phyloP scores from a whole-genome alignment of 768 basidiomycete species.

The Mycena metata region DNA sequence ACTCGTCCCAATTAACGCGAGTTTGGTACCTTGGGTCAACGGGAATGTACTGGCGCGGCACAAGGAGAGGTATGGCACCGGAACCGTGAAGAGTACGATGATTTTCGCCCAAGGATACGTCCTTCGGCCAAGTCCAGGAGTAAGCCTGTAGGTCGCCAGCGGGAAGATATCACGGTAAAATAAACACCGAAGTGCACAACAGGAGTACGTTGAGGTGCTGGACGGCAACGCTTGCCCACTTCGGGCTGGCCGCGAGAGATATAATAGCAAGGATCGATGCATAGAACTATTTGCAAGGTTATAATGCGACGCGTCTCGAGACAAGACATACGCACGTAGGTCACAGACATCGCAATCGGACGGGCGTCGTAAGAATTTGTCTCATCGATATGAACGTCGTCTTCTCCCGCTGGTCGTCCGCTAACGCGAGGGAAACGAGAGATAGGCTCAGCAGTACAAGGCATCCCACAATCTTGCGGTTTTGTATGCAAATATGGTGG shows the following conservation, averaged over 20 bases:
- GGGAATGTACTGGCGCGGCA: slow-evolving; percentile 68
- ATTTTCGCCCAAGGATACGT: slow-evolving; percentile 62
- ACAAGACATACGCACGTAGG: slow-evolving; percentile 28
- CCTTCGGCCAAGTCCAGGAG: slow-evolving; percentile 64
- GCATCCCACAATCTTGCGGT: too few relatives aligned
- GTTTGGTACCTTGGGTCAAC: slow-evolving; percentile 58
- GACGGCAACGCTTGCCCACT: slow-evolving; percentile 27
- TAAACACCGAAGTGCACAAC: slow-evolving; percentile 58
- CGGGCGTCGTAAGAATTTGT: not conserved
- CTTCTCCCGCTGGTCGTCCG: slow-evolving; percentile 4
- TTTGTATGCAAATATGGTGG: too few relatives aligned
- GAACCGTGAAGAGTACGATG: slow-evolving; percentile 57
- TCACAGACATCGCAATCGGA: slow-evolving; percentile 14
- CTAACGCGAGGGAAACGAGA: slow-evolving; percentile 18
- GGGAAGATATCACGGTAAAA: slow-evolving; percentile 72
- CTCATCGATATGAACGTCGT: not conserved
- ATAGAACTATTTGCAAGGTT: slow-evolving; percentile 28
- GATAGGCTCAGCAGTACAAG: slow-evolving; percentile 40
- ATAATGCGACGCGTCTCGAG: not conserved
- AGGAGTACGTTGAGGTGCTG: slow-evolving; percentile 48
- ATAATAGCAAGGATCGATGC: slow-evolving; percentile 28
- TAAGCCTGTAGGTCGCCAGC: slow-evolving; percentile 60
- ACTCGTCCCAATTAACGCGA: not conserved
- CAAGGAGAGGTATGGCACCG: slow-evolving; percentile 64
- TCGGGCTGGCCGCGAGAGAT: slow-evolving; percentile 10